These are phyloP conservation scores for Trebouxia gelatinosa DNA, from an alignment of 163 green algal genomes.

Conservation along the genomic window DNA sequence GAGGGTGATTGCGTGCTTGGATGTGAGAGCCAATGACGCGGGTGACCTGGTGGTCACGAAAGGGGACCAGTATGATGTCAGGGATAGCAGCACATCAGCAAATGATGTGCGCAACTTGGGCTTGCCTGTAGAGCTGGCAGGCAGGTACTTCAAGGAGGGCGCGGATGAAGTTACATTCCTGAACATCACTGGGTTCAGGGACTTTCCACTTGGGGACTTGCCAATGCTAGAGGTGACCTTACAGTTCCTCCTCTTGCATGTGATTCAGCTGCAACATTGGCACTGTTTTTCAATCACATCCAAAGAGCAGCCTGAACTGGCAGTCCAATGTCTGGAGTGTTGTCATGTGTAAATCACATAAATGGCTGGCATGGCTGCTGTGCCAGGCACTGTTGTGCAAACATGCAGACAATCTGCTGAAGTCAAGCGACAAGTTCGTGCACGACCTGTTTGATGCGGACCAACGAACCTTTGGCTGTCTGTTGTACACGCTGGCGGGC, in stretches of 20 bases:
- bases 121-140: conserved; percentile 91
- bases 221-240: conserved; percentile 94
- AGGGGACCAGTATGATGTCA: conserved; percentile 97
- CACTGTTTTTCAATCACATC: not conserved
- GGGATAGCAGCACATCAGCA: conserved; percentile 57
- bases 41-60: conserved; percentile 98
- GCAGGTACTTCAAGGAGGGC: conserved; percentile 92
- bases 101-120: conserved; percentile 93
- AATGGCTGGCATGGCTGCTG: no score
- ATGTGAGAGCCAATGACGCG: conserved; percentile 93
- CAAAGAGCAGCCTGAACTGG: not conserved
- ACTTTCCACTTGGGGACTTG: conserved; percentile 90
- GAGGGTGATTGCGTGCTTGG: conserved; percentile 96
- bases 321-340: not conserved
- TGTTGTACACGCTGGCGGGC: no score
- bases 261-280: not conserved
- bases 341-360: no score
- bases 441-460: no score
- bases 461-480: no score
- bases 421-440: no score
- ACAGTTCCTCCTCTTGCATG: not conserved
- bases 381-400: not conserved
- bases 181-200: conserved; percentile 98
- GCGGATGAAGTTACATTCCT: conserved; percentile 99
- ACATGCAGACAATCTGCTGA: no score